Percentiles rank a stretch among this genome's conserved stretches.
Conservation (phyloP, 2,329 filamentous ascomycete species). For the Aspergillus melleus region DNA sequence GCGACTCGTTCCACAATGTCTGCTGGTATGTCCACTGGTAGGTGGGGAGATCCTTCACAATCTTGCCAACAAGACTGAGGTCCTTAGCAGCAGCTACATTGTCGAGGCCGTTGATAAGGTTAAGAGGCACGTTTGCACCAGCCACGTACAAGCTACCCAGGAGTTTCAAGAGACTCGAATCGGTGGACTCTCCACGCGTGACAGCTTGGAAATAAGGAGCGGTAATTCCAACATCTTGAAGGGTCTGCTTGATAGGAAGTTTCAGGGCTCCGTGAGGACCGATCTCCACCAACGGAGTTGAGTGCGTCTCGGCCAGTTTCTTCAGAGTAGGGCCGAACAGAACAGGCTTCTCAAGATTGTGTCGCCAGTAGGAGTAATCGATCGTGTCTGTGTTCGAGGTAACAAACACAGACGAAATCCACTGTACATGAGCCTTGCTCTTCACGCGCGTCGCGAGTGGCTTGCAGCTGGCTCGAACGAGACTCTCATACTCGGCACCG, state of each 20-base stretch:
- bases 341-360: conserved; percentile 5
- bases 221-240: not conserved
- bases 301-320: not conserved
- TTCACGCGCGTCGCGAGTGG: not conserved
- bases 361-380: conserved; percentile 1
- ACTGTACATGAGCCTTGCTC: not conserved
- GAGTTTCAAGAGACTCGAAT: not conserved
- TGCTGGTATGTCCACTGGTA: conserved; percentile 19
- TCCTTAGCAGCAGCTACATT: not conserved
- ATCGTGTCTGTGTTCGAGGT: not conserved
- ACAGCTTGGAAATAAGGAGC: conserved; percentile 5
- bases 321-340: not conserved
- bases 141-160: not conserved
- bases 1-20: conserved; percentile 1
- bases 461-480: not conserved
- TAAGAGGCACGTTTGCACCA: not conserved
- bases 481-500: not conserved
- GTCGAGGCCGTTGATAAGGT: not conserved
- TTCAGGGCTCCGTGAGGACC: conserved; percentile 8
- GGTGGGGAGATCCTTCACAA: conserved; percentile 8
- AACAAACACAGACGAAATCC: not conserved
- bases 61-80: not conserved
- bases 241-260: conserved; percentile 2
- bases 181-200: not conserved
- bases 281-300: conserved; percentile 2